phyloP scores from a whole-genome alignment of 176 grass and related monocot species.

The Coix lacrymajobi region DNA sequence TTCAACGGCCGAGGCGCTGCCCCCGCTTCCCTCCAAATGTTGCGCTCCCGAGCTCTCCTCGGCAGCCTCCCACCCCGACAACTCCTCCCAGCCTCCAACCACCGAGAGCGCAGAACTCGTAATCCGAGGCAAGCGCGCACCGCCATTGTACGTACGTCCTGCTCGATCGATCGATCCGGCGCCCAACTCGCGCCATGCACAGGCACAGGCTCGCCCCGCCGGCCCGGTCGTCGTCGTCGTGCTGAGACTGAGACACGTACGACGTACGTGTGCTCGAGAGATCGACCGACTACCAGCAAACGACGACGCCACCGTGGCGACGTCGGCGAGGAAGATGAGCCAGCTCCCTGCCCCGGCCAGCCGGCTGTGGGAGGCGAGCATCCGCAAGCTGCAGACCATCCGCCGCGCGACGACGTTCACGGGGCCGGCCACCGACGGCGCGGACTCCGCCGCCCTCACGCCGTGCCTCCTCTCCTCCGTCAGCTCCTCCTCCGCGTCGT shows the following conservation, averaged over 20 bases:
- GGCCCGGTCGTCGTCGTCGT: neutral
- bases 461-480: no score
- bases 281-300: no score
- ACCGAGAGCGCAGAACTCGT: neutral
- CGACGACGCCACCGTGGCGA: neutral
- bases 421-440: neutral
- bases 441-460: neutral
- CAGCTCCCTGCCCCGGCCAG: slow-evolving; percentile 38
- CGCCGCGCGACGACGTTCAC: neutral
- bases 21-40: slow-evolving; percentile 32
- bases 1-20: neutral
- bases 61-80: slow-evolving; percentile 27
- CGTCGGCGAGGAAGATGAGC: slow-evolving; percentile 31
- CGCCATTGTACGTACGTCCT: neutral
- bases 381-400: slow-evolving; percentile 55
- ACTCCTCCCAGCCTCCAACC: slow-evolving; percentile 26
- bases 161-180: neutral
- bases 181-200: neutral
- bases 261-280: no score
- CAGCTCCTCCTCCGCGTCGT: slow-evolving; percentile 13
- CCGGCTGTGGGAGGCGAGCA: slow-evolving; percentile 52
- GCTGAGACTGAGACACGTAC: neutral
- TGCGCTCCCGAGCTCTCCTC: slow-evolving; percentile 16
- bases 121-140: neutral
- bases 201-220: neutral